Evolutionary conservation across 139 green algal species (phyloP), one percentile per base, ranked within the genome.

Genomic region (Microglena sp.): DNA sequence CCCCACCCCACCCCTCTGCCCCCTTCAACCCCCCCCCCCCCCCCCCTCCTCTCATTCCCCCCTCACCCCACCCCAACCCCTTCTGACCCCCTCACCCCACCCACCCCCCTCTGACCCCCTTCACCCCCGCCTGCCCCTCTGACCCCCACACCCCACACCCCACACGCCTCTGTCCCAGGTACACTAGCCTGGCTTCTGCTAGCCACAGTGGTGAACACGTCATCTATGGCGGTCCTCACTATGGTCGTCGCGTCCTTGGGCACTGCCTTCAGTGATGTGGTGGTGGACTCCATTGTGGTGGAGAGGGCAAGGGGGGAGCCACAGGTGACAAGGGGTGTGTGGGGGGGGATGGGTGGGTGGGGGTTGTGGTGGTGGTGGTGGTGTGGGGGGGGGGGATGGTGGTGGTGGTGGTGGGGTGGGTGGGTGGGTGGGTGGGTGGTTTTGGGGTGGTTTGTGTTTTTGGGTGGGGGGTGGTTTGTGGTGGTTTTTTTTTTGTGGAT

Each of bases 221-320:
- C 60, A 3, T 28, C 6, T 4, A 18, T 18, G 7, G 35, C 60
- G 4, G 60, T 67, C 5, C 40, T 28, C 8, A 28, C 40, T 15
- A 67, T 57, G 35, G n/a, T 67, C 15, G 18, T 26, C 5, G 60
- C 60, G 22, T 67, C 60, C 3, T 43, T 67, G 3, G 11, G 26
- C 35, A 67, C 60, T 24, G 60, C 60, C 15, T 60, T 70, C 53
- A 64, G 53, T 5, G 93, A 99, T 64, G 93, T 99, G 34, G 88
- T 99, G 31, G 90, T 96, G n/a, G 93, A 98, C 85, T 93, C 82
- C 22, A 88, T 99, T 31, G 93, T 99, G 33, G 92, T 98, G 61
- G 87, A 94, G 77, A 33, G 71, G 6, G 66, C 79, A 26, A 18
- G 66, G 2, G 36, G 26, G 2, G 55, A 32, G 31, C 59, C 46